These are phyloP conservation scores for Naganishia albida DNA, from an alignment of 1,284 basidiomycete species.

Conservation along the genomic window DNA sequence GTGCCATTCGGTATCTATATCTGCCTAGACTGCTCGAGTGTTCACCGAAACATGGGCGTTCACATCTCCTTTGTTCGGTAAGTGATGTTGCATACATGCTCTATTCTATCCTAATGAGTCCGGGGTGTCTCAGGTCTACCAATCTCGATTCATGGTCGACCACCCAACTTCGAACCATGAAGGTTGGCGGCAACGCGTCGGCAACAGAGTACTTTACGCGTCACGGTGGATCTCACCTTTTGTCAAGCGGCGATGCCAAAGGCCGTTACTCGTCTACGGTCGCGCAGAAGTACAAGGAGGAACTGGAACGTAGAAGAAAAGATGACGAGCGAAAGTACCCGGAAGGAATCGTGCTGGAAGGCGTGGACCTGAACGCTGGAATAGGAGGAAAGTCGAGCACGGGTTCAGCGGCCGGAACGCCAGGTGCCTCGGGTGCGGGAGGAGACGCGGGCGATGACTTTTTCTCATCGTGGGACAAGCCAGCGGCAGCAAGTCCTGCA, in stretches of 20 bases:
- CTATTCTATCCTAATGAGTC: neutral
- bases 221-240: slow-evolving; percentile 72
- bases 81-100: slow-evolving; percentile 43
- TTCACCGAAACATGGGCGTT: slow-evolving; percentile 96
- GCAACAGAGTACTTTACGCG: slow-evolving; percentile 87
- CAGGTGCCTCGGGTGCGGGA: slow-evolving; percentile 37
- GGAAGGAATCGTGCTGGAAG: slow-evolving; percentile 74
- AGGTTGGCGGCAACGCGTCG: slow-evolving; percentile 90
- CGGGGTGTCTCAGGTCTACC: slow-evolving; percentile 69
- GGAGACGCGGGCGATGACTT: slow-evolving; percentile 74
- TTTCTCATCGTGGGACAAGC: slow-evolving; percentile 88
- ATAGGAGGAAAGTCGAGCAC: slow-evolving; percentile 13
- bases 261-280: slow-evolving; percentile 84
- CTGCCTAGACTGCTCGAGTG: slow-evolving; percentile 93
- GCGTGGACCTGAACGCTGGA: slow-evolving; percentile 55
- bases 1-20: slow-evolving; percentile 97
- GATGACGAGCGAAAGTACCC: slow-evolving; percentile 76
- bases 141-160: slow-evolving; percentile 96
- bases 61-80: slow-evolving; percentile 97
- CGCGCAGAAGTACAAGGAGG: slow-evolving; percentile 88
- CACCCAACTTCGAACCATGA: slow-evolving; percentile 89
- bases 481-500: slow-evolving; percentile 51
- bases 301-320: slow-evolving; percentile 76
- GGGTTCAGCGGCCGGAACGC: slow-evolving; percentile 15
- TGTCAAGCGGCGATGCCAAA: slow-evolving; percentile 76